Base-by-base conservation (phyloP, 495 filamentous ascomycete genomes). In the Aspergillus sclerotiicarbonarius region DNA sequence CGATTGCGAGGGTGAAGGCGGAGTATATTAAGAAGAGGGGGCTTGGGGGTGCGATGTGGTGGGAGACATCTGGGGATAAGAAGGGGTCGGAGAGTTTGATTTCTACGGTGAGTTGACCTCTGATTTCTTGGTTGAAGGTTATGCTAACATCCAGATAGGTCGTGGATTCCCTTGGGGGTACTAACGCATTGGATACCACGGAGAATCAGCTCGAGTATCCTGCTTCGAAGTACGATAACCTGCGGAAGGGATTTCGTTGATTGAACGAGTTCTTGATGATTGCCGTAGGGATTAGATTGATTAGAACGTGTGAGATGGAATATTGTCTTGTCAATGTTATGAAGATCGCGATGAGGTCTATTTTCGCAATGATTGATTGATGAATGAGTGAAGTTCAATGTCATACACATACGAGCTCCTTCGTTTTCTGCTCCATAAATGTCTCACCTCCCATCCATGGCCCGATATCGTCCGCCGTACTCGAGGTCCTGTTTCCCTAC, bases 11-110 rank as follows among this genome's bases (percentile, higher is more conserved):
- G 43, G 50, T 65, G 53, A 96, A 96, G 75, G 82, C 80, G 1
- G 67, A 73, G 47, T 96, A 88, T 63, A 80, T 96, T 50, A 68
- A 73, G 60, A 55, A 76, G 13, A 79, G 77, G 50, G 80, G 83
- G 7, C 78, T 96, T 8, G 91, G 89, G 4, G 91, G 92, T 12
- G 86, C 81, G 0, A 93, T 96, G 84, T 96, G 90, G 82, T 97
- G 92, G 92, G 92, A 96, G 73, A 85, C 83, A 21, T 89, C 84
- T 67, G 85, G 83, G 21, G 92, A 96, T 67, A 7, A 13, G 13
- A 32, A 32, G 25, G 47, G 47, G 8, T 15, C 30, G 47, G 47
- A 16, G 47, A 50, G 47, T 43, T 51, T 57, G 32, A 30, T 49
- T 39, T 18, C 25, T 12, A 31, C 53, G 9, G 37, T 54, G 16